These are phyloP conservation scores for Candida krabiensis DNA, from an alignment of 805 yeast species.

Conservation along the genomic window DNA sequence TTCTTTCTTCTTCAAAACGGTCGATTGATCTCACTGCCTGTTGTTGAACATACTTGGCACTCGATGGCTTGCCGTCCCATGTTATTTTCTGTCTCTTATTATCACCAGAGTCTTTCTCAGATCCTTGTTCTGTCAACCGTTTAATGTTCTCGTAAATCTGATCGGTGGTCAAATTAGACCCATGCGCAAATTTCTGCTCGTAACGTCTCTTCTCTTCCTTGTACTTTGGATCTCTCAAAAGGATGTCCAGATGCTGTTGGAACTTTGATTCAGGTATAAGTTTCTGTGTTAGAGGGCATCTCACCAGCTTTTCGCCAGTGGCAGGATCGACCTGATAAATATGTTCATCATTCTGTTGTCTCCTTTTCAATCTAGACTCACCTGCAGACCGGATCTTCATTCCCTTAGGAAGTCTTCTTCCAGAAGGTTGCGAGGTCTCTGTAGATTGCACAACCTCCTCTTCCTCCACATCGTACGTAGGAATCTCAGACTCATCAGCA, in stretches of 20 bases:
- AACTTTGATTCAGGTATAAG: constrained; percentile 68
- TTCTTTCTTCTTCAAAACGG: constrained; percentile 25
- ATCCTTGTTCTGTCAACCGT: constrained; percentile 27
- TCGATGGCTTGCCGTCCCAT: constrained; percentile 36
- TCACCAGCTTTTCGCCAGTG: constrained; percentile 39
- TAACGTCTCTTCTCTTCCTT: constrained; percentile 64
- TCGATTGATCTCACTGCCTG: constrained; percentile 19
- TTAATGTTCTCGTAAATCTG: constrained; percentile 66
- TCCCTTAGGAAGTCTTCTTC: constrained; percentile 38
- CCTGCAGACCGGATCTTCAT: constrained; percentile 74
- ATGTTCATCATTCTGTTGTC: constrained; percentile 8
- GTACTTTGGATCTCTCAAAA: constrained; percentile 77
- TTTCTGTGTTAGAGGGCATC: constrained; percentile 79
- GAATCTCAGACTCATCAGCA: constrained; percentile 12
- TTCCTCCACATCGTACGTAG: constrained; percentile 6
- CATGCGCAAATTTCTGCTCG: constrained; percentile 51
- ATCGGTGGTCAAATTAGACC: constrained; percentile 31
- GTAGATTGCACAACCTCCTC: constrained; percentile 3
- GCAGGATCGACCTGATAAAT: constrained; percentile 8
- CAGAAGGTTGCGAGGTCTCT: too few relatives aligned
- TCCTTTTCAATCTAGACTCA: constrained; percentile 53
- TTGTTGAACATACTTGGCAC: constrained; percentile 23
- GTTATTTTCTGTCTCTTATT: constrained; percentile 29
- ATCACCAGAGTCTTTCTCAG: constrained; percentile 5
- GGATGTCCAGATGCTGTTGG: constrained; percentile 65